phyloP scores from a whole-genome alignment of 2,329 filamentous ascomycete species.

The Trichoderma aggressivum region DNA sequence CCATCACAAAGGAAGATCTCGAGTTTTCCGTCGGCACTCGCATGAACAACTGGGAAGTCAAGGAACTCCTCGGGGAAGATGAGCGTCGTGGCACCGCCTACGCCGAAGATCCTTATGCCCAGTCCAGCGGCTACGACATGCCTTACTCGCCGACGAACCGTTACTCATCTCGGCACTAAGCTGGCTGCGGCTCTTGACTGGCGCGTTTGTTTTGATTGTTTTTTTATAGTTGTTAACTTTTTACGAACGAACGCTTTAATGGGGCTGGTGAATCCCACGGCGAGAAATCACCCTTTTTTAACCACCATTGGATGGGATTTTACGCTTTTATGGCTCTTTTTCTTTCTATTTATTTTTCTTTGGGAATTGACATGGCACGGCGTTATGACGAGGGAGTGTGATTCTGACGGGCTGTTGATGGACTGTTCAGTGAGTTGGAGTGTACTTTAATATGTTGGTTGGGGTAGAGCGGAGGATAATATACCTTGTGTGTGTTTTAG shows the following conservation, averaged over 20 bases:
- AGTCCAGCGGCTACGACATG: constrained; percentile 52
- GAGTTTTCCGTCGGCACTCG: constrained; percentile 96
- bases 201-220: constrained; percentile 17
- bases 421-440: not conserved
- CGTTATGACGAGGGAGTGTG: constrained; percentile 22
- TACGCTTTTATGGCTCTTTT: constrained; percentile 19
- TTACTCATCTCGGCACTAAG: constrained; percentile 47
- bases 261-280: not conserved
- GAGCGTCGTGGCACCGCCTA: constrained; percentile 73
- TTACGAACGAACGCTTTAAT: not conserved
- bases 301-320: not conserved
- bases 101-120: constrained; percentile 62
- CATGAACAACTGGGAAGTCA: constrained; percentile 97
- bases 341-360: constrained; percentile 6
- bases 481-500: not conserved
- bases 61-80: constrained; percentile 80
- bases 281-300: not conserved
- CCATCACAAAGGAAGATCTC: constrained; percentile 95
- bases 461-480: not conserved
- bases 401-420: constrained; percentile 13
- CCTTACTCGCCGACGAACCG: constrained; percentile 47
- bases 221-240: not conserved
- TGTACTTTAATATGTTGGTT: not conserved
- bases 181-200: not conserved
- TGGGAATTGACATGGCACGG: constrained; percentile 25